These are phyloP conservation scores for Mitragyna speciosa DNA, from an alignment of 257 asterid species.

Conservation along the genomic window DNA sequence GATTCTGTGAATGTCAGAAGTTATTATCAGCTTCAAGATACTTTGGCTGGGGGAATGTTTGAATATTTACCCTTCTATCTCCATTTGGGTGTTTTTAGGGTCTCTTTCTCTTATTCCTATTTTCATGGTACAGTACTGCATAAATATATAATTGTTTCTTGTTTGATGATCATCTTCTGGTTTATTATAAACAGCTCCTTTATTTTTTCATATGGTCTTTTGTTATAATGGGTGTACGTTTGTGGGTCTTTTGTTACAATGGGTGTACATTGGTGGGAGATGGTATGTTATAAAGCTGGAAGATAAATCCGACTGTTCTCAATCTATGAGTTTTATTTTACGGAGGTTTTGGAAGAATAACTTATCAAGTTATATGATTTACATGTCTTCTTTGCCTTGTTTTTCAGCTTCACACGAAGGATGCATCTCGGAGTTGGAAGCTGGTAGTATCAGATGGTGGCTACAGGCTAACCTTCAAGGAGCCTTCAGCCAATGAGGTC, in stretches of 20 bases:
- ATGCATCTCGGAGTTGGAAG: conserved; percentile 88
- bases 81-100: background rate
- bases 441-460: conserved; percentile 60
- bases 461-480: conserved; percentile 57
- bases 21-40: background rate
- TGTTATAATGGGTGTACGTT: background rate
- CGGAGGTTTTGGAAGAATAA: background rate
- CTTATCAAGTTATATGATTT: too few species aligned
- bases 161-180: background rate
- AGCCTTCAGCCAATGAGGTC: conserved; percentile 78
- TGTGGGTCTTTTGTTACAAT: background rate
- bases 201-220: background rate
- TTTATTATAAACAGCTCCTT: background rate
- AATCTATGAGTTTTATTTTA: background rate
- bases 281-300: background rate
- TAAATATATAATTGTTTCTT: too few species aligned
- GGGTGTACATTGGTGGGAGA: background rate
- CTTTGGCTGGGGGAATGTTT: background rate
- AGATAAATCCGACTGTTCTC: too few species aligned
- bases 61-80: background rate
- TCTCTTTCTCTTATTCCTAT: background rate
- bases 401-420: conserved; percentile 69
- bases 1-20: background rate
- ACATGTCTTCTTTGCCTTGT: background rate
- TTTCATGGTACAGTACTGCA: background rate